These are phyloP conservation scores for Cercospora beticola DNA, from an alignment of 2,329 filamentous ascomycete genomes.

Conservation along the genomic window DNA sequence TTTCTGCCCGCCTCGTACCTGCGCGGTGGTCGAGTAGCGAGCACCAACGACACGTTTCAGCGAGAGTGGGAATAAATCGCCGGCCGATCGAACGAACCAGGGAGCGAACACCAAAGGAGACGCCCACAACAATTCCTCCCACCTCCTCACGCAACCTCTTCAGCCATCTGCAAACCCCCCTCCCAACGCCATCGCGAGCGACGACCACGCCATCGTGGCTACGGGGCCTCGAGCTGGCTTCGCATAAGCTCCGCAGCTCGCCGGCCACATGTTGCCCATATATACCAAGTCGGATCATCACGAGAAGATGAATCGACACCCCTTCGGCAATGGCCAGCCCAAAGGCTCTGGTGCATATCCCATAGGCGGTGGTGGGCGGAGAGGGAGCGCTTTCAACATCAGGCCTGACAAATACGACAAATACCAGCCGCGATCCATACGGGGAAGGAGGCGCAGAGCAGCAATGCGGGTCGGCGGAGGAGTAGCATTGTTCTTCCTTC, in stretches of 20 bases:
- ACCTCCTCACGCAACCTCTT: not conserved
- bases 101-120: not conserved
- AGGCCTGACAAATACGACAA: conserved; percentile 77
- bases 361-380: conserved; percentile 52
- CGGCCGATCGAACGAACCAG: not conserved
- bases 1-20: too few relatives aligned
- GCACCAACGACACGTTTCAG: conserved; percentile 19
- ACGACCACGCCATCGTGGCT: not conserved
- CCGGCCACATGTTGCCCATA: conserved; percentile 57
- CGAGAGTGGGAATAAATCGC: conserved; percentile 10
- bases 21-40: not conserved
- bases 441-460: conserved; percentile 67
- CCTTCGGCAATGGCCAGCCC: conserved; percentile 68
- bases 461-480: conserved; percentile 65
- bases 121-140: not conserved
- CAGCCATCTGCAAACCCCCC: not conserved
- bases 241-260: not conserved
- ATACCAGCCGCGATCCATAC: conserved; percentile 80
- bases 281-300: conserved; percentile 53
- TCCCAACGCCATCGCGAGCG: not conserved
- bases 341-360: conserved; percentile 42
- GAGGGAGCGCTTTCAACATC: conserved; percentile 60
- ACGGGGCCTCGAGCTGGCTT: conserved; percentile 10
- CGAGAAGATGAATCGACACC: conserved; percentile 80
- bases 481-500: conserved; percentile 57